phyloP scores from a whole-genome alignment of 2,329 filamentous ascomycete genomes.

The Stachybotrys chartarum region DNA sequence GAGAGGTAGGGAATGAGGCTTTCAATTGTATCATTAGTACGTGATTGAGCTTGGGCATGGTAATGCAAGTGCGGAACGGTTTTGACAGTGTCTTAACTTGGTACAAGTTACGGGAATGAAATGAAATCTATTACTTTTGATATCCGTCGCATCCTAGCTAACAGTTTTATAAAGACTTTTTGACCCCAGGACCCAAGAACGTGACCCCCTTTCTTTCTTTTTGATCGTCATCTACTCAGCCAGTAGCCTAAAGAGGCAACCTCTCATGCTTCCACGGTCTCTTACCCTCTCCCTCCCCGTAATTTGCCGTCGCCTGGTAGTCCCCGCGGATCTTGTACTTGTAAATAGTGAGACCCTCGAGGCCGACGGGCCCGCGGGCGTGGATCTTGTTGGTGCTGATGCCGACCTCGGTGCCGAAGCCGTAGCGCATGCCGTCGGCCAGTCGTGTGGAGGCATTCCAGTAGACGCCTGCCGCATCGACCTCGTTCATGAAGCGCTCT shows the following conservation, averaged over 20 bases:
- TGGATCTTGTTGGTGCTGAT: slow-evolving; percentile 99
- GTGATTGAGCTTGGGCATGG: neutral
- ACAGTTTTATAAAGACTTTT: neutral
- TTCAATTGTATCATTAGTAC: neutral
- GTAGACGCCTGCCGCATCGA: slow-evolving; percentile 90
- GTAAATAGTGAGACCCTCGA: slow-evolving; percentile 94
- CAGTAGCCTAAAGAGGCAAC: slow-evolving; percentile 28
- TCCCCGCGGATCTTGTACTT: slow-evolving; percentile 85
- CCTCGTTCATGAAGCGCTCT: slow-evolving; percentile 72
- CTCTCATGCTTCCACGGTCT: slow-evolving; percentile 53
- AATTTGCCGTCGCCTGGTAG: slow-evolving; percentile 75
- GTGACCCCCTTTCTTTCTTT: slow-evolving; percentile 2
- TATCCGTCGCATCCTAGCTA: neutral
- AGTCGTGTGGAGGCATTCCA: slow-evolving; percentile 96
- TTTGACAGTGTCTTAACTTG: neutral
- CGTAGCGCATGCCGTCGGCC: slow-evolving; percentile 93
- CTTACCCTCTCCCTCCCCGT: slow-evolving; percentile 58
- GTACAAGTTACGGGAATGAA: too few species aligned
- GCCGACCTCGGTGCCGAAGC: slow-evolving; percentile 95
- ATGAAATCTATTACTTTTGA: slow-evolving; percentile 2
- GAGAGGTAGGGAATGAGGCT: neutral
- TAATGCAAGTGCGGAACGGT: neutral
- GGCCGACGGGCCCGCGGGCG: slow-evolving; percentile 81
- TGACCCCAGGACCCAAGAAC: neutral
- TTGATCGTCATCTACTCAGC: neutral